Percentiles rank a stretch among this genome's conserved stretches.
These are phyloP conservation scores for Cucurbita moschata DNA, from an alignment of 306 rosid genomes.

Conservation along the genomic window DNA sequence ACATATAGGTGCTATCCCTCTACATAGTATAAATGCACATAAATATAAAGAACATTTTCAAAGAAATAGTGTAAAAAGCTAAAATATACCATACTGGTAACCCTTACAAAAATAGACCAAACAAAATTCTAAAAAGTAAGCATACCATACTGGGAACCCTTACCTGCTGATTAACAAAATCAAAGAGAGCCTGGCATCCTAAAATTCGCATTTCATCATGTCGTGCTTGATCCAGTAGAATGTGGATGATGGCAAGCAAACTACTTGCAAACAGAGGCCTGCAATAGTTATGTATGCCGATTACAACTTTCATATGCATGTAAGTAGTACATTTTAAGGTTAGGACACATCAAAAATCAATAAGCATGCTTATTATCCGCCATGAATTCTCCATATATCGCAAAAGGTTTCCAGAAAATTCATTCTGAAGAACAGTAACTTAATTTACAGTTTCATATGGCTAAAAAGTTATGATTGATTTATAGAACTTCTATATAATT, in stretches of 20 bases:
- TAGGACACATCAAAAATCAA: neutral
- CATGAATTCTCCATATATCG: neutral
- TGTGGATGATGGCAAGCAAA: slow-evolving; percentile 67
- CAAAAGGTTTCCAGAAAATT: neutral
- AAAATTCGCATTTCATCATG: slow-evolving; percentile 79
- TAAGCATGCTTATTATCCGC: slow-evolving; percentile 2
- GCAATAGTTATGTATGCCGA: neutral
- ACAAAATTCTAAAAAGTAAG: neutral
- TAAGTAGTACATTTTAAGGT: neutral
- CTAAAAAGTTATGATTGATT: neutral
- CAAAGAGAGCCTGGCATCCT: slow-evolving; percentile 75
- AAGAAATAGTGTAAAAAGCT: neutral
- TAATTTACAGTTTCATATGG: neutral
- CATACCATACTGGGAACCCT: slow-evolving; percentile 10
- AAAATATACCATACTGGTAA: too few relatives aligned
- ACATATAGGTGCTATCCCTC: slow-evolving; percentile 68
- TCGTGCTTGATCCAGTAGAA: slow-evolving; percentile 75
- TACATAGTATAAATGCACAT: slow-evolving; percentile 20
- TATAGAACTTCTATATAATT: neutral
- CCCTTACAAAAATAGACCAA: neutral
- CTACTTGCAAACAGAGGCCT: slow-evolving; percentile 93
- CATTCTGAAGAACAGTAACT: neutral
- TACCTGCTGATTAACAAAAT: slow-evolving; percentile 88
- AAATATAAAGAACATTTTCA: neutral
- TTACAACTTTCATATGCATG: neutral